Evolutionary conservation across 2,329 filamentous ascomycete species (phyloP).

Genomic region (Chaetomium globosum): DNA sequence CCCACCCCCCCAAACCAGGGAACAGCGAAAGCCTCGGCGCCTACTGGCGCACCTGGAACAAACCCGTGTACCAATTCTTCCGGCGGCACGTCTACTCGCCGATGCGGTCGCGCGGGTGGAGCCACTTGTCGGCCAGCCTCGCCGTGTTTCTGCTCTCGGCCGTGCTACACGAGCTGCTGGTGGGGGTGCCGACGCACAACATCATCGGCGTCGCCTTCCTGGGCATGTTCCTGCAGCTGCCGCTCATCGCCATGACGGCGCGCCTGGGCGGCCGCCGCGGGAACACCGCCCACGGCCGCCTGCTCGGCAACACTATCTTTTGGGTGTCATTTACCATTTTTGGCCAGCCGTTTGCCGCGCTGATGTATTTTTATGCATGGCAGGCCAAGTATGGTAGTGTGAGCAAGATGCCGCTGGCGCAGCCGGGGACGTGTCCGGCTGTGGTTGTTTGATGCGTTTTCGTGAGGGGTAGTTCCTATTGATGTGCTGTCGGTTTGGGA

Average conservation of each 20-base stretch:
- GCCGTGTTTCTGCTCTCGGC: constrained; percentile 88
- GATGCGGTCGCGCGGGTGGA: constrained; percentile 81
- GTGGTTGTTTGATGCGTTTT: constrained; percentile 6
- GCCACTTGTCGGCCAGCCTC: constrained; percentile 68
- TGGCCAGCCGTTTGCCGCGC: constrained; percentile 86
- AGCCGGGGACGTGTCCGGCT: constrained; percentile 21
- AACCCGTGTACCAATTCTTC: constrained; percentile 96
- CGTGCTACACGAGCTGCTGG: constrained; percentile 85
- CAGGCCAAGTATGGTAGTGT: constrained; percentile 95
- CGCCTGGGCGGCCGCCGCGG: constrained; percentile 75
- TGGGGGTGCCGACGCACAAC: constrained; percentile 93
- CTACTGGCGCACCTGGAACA: constrained; percentile 98
- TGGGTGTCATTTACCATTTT: constrained; percentile 96
- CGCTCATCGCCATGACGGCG: constrained; percentile 79
- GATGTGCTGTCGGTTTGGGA: not conserved
- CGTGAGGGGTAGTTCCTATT: not conserved
- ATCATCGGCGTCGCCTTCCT: constrained; percentile 88
- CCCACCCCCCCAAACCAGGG: constrained; percentile 42
- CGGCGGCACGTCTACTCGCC: constrained; percentile 90
- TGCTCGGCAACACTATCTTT: constrained; percentile 90
- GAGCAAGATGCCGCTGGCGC: constrained; percentile 46
- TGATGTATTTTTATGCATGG: constrained; percentile 98
- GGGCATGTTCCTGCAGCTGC: constrained; percentile 92
- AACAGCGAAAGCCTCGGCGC: constrained; percentile 81
- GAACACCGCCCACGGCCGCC: constrained; percentile 70